Evolutionary conservation across 1,139 yeast genomes (phyloP).

Genomic region (Suhomyces wounanorum): DNA sequence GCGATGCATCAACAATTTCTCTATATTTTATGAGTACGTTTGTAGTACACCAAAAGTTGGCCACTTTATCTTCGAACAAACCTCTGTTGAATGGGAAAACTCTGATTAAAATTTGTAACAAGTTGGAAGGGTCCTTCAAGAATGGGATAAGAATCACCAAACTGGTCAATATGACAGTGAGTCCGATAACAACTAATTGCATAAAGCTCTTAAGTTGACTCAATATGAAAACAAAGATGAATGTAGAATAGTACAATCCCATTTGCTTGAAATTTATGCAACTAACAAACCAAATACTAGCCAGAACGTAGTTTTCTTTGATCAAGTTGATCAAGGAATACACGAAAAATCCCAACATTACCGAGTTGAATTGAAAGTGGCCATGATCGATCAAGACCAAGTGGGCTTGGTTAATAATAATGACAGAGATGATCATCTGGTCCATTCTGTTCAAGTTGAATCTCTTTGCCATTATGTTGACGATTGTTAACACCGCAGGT

Average conservation of each 20-base stretch:
- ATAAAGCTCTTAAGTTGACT: slow-evolving; percentile 33
- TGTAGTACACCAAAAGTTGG: slow-evolving; percentile 94
- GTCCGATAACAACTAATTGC: slow-evolving; percentile 60
- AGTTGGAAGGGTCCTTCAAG: slow-evolving; percentile 19
- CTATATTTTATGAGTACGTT: slow-evolving; percentile 77
- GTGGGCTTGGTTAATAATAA: slow-evolving; percentile 78
- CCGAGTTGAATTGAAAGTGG: slow-evolving; percentile 92
- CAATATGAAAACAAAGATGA: slow-evolving; percentile 75
- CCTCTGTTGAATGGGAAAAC: slow-evolving; percentile 94
- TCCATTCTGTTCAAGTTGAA: slow-evolving; percentile 63
- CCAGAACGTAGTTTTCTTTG: slow-evolving; percentile 62
- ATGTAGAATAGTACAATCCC: slow-evolving; percentile 92
- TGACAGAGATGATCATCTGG: slow-evolving; percentile 73
- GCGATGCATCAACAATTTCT: slow-evolving; percentile 50
- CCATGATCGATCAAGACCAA: slow-evolving; percentile 91
- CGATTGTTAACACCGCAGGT: slow-evolving; percentile 75
- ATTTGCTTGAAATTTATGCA: slow-evolving; percentile 89
- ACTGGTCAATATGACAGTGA: slow-evolving; percentile 62
- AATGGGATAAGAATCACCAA: slow-evolving; percentile 63
- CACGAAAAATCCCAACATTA: slow-evolving; percentile 86
- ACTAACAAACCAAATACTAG: slow-evolving; percentile 78
- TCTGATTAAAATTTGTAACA: slow-evolving; percentile 52
- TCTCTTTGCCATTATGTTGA: slow-evolving; percentile 65
- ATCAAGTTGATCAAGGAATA: slow-evolving; percentile 67
- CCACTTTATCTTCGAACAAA: slow-evolving; percentile 96